These are phyloP conservation scores for Sporothrix sp. DNA, from an alignment of 2,329 filamentous ascomycete species.

Conservation along the genomic window DNA sequence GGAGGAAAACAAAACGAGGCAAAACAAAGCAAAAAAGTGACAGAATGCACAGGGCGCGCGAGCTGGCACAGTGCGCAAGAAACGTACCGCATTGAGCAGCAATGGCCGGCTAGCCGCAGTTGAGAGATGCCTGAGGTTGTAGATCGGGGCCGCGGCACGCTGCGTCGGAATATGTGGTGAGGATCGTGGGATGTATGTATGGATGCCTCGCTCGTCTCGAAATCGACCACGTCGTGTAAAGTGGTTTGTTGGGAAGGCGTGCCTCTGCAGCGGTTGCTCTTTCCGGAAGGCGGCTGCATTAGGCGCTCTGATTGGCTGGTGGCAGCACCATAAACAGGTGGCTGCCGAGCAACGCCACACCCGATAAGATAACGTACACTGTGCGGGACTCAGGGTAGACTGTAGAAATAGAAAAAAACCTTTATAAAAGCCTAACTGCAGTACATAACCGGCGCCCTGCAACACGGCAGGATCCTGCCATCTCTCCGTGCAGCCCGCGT, in stretches of 20 bases:
- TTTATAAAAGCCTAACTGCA: slow-evolving; percentile 1
- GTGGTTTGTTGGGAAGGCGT: too few relatives aligned
- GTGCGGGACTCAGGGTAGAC: slow-evolving; percentile 1
- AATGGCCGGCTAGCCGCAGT: background rate
- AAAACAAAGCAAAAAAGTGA: background rate
- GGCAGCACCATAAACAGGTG: slow-evolving; percentile 9
- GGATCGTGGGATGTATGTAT: background rate
- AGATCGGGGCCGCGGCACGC: background rate
- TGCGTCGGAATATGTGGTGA: background rate
- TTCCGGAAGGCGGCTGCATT: background rate
- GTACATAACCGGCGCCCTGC: background rate
- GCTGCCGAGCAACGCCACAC: slow-evolving; percentile 14
- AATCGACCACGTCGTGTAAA: slow-evolving; percentile 5
- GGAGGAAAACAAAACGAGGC: background rate
- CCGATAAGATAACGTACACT: slow-evolving; percentile 8
- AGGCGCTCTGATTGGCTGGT: slow-evolving; percentile 8
- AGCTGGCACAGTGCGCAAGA: background rate
- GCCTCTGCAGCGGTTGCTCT: background rate
- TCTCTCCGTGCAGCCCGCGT: slow-evolving; percentile 6
- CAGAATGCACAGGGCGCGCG: too few relatives aligned
- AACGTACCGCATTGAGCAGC: slow-evolving; percentile 6
- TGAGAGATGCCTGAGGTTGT: background rate
- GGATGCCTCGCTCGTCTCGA: background rate
- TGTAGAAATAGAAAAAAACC: too few relatives aligned
- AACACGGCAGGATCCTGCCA: background rate